These are phyloP conservation scores for Aspergillus fructus DNA, from an alignment of 2,329 filamentous ascomycete genomes.

Conservation along the genomic window DNA sequence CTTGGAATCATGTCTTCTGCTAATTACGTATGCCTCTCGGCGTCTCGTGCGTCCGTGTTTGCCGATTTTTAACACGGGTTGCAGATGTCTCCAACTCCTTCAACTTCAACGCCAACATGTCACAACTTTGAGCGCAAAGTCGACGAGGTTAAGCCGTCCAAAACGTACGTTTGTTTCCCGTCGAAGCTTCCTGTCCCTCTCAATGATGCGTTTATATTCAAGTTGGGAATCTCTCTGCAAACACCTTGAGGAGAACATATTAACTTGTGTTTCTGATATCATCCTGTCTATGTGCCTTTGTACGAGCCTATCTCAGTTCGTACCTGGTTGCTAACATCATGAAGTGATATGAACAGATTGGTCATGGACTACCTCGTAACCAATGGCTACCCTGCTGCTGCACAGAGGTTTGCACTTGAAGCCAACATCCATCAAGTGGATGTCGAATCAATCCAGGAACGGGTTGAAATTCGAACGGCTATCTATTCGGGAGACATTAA, in stretches of 20 bases:
- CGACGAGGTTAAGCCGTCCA: conserved; percentile 80
- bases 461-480: conserved; percentile 78
- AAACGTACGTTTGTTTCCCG: conserved; percentile 66
- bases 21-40: conserved; percentile 43
- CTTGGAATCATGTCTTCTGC: conserved; percentile 38
- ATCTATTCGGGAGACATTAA: conserved; percentile 87
- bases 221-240: conserved; percentile 99
- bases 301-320: background rate
- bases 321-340: conserved; percentile 30
- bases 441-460: conserved; percentile 68
- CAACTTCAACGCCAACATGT: conserved; percentile 68
- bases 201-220: conserved; percentile 79
- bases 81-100: conserved; percentile 69
- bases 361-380: conserved; percentile 97
- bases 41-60: conserved; percentile 31
- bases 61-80: conserved; percentile 35
- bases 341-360: conserved; percentile 88
- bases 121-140: conserved; percentile 78
- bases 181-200: conserved; percentile 18
- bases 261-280: conserved; percentile 74
- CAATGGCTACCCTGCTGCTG: conserved; percentile 90
- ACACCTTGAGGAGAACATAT: conserved; percentile 81
- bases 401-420: conserved; percentile 89
- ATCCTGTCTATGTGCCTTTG: conserved; percentile 19
- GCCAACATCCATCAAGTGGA: conserved; percentile 80